These are phyloP conservation scores for Rhizopogon sp. DNA, from an alignment of 768 basidiomycete genomes.

Conservation along the genomic window DNA sequence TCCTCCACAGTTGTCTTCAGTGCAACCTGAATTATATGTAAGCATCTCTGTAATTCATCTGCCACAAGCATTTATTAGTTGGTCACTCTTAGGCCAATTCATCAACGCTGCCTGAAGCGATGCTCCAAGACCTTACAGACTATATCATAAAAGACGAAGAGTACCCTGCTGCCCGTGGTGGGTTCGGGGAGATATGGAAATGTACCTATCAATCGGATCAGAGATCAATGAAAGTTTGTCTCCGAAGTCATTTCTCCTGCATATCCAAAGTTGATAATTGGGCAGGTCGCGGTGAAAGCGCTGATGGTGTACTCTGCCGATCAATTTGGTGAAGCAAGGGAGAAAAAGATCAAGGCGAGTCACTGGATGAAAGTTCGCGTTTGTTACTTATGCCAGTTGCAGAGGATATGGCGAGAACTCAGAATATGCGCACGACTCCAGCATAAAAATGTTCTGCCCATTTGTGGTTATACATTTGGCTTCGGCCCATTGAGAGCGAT, in stretches of 20 bases:
- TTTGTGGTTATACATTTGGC: slow-evolving; percentile 23
- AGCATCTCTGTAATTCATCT: too few species aligned
- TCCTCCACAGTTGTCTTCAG: too few species aligned
- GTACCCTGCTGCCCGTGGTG: not conserved
- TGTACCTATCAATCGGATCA: not conserved
- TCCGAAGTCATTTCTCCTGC: not conserved
- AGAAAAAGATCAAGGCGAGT: slow-evolving; percentile 2
- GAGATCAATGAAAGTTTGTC: not conserved
- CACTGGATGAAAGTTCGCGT: not conserved
- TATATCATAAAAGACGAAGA: not conserved
- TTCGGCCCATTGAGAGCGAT: slow-evolving; percentile 28
- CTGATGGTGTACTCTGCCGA: not conserved
- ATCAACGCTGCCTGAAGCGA: too few species aligned
- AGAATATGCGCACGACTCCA: slow-evolving; percentile 20
- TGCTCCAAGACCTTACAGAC: not conserved
- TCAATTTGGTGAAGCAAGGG: not conserved
- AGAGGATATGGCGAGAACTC: slow-evolving; percentile 14
- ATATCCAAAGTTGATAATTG: not conserved
- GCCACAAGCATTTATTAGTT: too few species aligned
- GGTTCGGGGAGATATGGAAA: slow-evolving; percentile 5
- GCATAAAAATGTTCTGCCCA: slow-evolving; percentile 23
- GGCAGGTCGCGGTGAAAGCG: slow-evolving; percentile 1
- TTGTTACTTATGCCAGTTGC: not conserved
- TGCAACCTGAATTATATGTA: too few species aligned
- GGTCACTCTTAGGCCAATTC: too few species aligned